phyloP scores from a whole-genome alignment of 306 rosid genomes.

The Psophocarpus tetragonolobus region DNA sequence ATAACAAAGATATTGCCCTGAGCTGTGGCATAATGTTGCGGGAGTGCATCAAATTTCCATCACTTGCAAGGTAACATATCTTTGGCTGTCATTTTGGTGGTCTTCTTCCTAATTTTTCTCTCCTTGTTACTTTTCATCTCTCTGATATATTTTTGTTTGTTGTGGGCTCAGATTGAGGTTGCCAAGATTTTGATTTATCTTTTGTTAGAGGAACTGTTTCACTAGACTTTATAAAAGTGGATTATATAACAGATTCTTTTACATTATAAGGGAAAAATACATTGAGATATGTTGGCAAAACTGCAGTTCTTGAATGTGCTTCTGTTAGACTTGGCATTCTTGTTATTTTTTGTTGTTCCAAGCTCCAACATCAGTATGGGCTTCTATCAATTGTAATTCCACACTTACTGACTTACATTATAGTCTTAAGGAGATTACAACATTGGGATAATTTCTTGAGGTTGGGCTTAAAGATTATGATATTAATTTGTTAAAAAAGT shows the following conservation, averaged over 20 bases:
- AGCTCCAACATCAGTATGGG: background rate
- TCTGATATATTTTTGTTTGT: conserved; percentile 16
- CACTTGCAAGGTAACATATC: conserved; percentile 80
- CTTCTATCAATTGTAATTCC: conserved; percentile 6
- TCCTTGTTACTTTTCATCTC: conserved; percentile 12
- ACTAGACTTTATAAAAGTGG: conserved; percentile 2
- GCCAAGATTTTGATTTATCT: conserved; percentile 19
- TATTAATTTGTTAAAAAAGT: background rate
- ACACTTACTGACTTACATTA: background rate
- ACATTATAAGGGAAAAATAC: background rate
- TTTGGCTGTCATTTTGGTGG: background rate
- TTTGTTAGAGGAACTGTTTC: conserved; percentile 22
- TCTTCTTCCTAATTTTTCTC: background rate
- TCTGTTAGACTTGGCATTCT: background rate
- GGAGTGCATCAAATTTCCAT: conserved; percentile 86
- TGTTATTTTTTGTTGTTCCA: conserved; percentile 2
- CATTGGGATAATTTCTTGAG: background rate
- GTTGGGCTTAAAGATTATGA: background rate
- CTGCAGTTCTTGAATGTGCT: conserved; percentile 15
- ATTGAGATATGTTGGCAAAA: background rate
- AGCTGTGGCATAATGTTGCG: conserved; percentile 92
- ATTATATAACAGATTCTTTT: background rate
- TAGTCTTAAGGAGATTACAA: conserved; percentile 18
- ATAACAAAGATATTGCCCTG: conserved; percentile 93
- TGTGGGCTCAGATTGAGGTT: conserved; percentile 20